These are phyloP conservation scores for Phialophora tarda DNA, from an alignment of 2,329 filamentous ascomycete genomes.

Conservation along the genomic window DNA sequence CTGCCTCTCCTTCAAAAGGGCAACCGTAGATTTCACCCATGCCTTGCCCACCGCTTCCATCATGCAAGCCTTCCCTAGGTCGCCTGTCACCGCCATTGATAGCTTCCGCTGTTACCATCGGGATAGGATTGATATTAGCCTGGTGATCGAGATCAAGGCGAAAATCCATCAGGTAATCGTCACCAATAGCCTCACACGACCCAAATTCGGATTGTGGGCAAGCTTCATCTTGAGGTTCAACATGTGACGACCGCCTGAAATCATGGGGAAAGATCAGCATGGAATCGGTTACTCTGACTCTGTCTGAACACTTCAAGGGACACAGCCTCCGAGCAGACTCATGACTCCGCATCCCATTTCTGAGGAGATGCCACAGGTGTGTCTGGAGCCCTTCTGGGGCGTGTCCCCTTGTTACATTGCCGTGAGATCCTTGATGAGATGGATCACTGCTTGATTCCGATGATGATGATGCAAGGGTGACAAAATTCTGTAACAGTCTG, in stretches of 20 bases:
- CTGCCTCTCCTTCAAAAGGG: slow-evolving; percentile 4
- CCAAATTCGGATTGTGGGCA: not conserved
- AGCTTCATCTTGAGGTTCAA: not conserved
- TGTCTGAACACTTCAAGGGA: slow-evolving; percentile 21
- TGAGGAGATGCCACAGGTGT: slow-evolving; percentile 26
- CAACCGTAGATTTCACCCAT: slow-evolving; percentile 6
- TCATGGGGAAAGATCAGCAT: not conserved
- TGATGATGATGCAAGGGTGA: not conserved
- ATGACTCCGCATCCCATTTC: slow-evolving; percentile 17
- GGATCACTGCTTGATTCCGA: not conserved
- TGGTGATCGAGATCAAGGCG: slow-evolving; percentile 1
- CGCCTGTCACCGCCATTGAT: slow-evolving; percentile 5
- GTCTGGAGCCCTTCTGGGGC: slow-evolving; percentile 6
- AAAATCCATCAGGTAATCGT: slow-evolving; percentile 19
- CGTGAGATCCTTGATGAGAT: not conserved
- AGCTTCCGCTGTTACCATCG: slow-evolving; percentile 17
- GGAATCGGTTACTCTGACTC: not conserved
- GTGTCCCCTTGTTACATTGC: not conserved
- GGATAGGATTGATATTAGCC: slow-evolving; percentile 17
- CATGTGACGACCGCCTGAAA: not conserved
- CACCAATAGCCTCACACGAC: not conserved
- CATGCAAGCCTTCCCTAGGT: slow-evolving; percentile 2
- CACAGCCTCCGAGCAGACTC: slow-evolving; percentile 24
- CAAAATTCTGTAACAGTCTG: slow-evolving; percentile 19
- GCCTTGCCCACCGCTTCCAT: slow-evolving; percentile 8